phyloP scores from a whole-genome alignment of 192 early-diverging fungal genomes.

The Cetraspora pellucida region DNA sequence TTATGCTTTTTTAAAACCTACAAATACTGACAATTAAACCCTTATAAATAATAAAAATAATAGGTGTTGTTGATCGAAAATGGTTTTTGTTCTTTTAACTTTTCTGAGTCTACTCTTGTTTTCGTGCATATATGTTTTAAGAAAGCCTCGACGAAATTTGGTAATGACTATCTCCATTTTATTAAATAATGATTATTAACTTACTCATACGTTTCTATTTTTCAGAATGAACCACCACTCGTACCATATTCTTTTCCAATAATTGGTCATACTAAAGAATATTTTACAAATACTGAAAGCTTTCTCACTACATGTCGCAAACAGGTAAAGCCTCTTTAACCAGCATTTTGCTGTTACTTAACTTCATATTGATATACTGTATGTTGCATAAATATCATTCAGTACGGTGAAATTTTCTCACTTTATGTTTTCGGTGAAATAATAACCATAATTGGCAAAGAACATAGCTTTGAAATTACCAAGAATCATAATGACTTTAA shows the following conservation, averaged over 20 bases:
- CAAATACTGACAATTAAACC: too few species aligned
- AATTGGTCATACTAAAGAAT: slow-evolving; percentile 17
- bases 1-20: too few species aligned
- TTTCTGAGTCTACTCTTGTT: too few species aligned
- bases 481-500: not conserved
- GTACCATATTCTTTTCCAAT: slow-evolving; percentile 5
- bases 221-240: slow-evolving; percentile 27
- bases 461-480: not conserved
- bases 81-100: too few species aligned
- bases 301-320: slow-evolving; percentile 8
- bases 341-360: not conserved
- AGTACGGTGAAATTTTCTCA: slow-evolving; percentile 27
- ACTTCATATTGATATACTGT: not conserved
- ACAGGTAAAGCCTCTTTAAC: not conserved
- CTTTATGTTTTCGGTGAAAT: not conserved
- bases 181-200: too few species aligned
- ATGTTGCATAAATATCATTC: not conserved
- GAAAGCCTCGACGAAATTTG: too few species aligned
- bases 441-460: not conserved
- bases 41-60: too few species aligned
- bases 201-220: not conserved
- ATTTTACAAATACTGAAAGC: not conserved
- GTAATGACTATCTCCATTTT: too few species aligned
- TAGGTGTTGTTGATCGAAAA: too few species aligned
- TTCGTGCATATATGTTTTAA: too few species aligned